phyloP scores from a whole-genome alignment of 2,329 filamentous ascomycete genomes.

The Ascochyta clinopodiicola region DNA sequence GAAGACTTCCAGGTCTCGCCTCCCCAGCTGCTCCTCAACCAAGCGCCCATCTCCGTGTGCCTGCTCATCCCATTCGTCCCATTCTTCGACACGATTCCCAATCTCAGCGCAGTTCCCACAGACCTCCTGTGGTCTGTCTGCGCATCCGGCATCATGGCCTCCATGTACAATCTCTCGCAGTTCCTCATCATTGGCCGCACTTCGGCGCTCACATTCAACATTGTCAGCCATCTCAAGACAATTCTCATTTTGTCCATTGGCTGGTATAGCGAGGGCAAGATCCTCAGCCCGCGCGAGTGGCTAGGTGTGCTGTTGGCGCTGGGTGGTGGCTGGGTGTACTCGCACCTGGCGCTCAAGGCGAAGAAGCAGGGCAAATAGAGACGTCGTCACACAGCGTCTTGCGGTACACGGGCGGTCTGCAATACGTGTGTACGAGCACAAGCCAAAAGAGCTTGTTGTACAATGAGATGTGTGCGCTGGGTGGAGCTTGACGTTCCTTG shows the following conservation, averaged over 20 bases:
- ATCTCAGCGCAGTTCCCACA: slow-evolving; percentile 46
- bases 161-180: slow-evolving; percentile 51
- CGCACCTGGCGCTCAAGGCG: slow-evolving; percentile 49
- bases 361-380: slow-evolving; percentile 42
- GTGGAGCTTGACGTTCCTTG: slow-evolving; percentile 4
- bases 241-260: slow-evolving; percentile 55
- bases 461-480: slow-evolving; percentile 15
- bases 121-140: slow-evolving; percentile 51
- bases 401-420: slow-evolving; percentile 1
- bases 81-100: slow-evolving; percentile 53
- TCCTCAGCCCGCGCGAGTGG: slow-evolving; percentile 49
- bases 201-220: slow-evolving; percentile 50
- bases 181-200: slow-evolving; percentile 52
- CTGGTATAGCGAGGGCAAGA: slow-evolving; percentile 55
- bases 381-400: not conserved
- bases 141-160: slow-evolving; percentile 53
- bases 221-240: slow-evolving; percentile 54
- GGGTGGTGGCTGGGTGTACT: slow-evolving; percentile 55
- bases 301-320: slow-evolving; percentile 54
- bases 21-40: slow-evolving; percentile 55
- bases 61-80: slow-evolving; percentile 53
- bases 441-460: slow-evolving; percentile 12
- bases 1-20: slow-evolving; percentile 54
- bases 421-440: slow-evolving; percentile 5
- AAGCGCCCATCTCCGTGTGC: slow-evolving; percentile 54